Percentiles rank a stretch among this genome's conserved stretches.
These are phyloP conservation scores for Neurospora hispaniola DNA, from an alignment of 495 filamentous ascomycete species.

Conservation along the genomic window DNA sequence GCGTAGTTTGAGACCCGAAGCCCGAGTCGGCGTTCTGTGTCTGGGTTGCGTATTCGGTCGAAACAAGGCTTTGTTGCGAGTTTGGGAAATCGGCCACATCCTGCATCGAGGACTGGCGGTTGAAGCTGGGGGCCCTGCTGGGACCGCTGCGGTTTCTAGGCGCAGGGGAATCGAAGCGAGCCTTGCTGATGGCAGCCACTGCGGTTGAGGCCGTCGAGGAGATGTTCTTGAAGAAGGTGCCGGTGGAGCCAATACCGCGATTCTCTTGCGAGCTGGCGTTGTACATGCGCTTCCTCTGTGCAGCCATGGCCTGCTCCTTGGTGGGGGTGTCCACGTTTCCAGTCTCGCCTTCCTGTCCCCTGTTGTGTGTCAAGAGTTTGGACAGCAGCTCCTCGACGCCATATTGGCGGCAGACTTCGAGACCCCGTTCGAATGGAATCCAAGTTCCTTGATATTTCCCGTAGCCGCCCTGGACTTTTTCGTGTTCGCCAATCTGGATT, in stretches of 20 bases:
- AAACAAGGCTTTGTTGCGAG: conserved; percentile 39
- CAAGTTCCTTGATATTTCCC: conserved; percentile 98
- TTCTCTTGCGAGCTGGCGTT: conserved; percentile 58
- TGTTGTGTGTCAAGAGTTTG: conserved; percentile 81
- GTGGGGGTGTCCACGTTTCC: conserved; percentile 76
- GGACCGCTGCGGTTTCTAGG: conserved; percentile 46
- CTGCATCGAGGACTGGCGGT: conserved; percentile 51
- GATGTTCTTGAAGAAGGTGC: conserved; percentile 93
- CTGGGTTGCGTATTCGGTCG: conserved; percentile 23
- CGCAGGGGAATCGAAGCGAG: conserved; percentile 78
- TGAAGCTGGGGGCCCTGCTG: conserved; percentile 41
- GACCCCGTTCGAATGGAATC: conserved; percentile 83
- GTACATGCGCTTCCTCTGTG: conserved; percentile 84
- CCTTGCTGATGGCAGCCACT: conserved; percentile 90
- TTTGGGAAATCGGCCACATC: conserved; percentile 40
- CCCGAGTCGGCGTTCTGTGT: conserved; percentile 36
- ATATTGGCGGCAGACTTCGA: conserved; percentile 89
- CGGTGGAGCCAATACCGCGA: conserved; percentile 53
- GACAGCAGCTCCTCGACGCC: conserved; percentile 79
- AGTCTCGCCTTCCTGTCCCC: conserved; percentile 63
- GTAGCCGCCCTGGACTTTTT: conserved; percentile 97
- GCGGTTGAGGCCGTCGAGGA: conserved; percentile 85
- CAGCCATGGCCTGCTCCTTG: conserved; percentile 99
- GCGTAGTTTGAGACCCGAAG: conserved; percentile 28
- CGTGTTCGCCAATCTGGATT: conserved; percentile 88